These are phyloP conservation scores for Phialemonium atrogriseum DNA, from an alignment of 2,329 filamentous ascomycete genomes.

Conservation along the genomic window DNA sequence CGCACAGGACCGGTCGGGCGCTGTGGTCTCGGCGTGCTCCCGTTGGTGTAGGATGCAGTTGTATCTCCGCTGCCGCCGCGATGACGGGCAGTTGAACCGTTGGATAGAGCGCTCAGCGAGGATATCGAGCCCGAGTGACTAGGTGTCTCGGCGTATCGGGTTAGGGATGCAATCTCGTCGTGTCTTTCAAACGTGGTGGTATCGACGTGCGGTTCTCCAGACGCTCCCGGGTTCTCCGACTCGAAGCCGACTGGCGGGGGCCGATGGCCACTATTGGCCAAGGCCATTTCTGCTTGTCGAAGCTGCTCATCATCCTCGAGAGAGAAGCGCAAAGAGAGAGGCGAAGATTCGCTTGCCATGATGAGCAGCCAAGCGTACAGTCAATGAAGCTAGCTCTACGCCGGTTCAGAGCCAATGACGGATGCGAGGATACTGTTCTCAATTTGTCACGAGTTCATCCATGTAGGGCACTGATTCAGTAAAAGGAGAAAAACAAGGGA, in stretches of 20 bases:
- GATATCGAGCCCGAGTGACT: slow-evolving; percentile 32
- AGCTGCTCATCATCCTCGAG: slow-evolving; percentile 37
- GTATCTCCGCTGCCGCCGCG: slow-evolving; percentile 17
- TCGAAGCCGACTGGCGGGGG: slow-evolving; percentile 28
- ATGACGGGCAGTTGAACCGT: slow-evolving; percentile 22
- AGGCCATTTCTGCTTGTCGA: slow-evolving; percentile 32
- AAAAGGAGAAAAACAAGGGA: too few species aligned
- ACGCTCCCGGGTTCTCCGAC: slow-evolving; percentile 39
- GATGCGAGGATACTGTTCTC: too few species aligned
- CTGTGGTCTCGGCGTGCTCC: slow-evolving; percentile 40
- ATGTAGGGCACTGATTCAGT: too few species aligned
- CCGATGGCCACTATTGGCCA: slow-evolving; percentile 28
- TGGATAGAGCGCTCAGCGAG: slow-evolving; percentile 33
- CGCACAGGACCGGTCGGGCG: slow-evolving; percentile 61
- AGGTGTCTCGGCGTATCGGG: slow-evolving; percentile 32
- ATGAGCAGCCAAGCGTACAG: too few species aligned
- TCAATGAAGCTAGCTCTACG: too few species aligned
- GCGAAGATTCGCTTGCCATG: slow-evolving; percentile 40
- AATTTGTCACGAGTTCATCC: slow-evolving; percentile 1
- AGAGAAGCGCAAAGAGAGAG: slow-evolving; percentile 49
- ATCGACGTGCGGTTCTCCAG: slow-evolving; percentile 36
- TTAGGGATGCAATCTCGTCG: slow-evolving; percentile 37
- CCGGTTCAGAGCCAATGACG: background rate
- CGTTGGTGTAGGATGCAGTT: slow-evolving; percentile 21
- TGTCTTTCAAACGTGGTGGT: slow-evolving; percentile 38